Base-by-base conservation (phyloP, 371 early-diverging fungal genomes). In the Amoeboaphelidium occidentale region DNA sequence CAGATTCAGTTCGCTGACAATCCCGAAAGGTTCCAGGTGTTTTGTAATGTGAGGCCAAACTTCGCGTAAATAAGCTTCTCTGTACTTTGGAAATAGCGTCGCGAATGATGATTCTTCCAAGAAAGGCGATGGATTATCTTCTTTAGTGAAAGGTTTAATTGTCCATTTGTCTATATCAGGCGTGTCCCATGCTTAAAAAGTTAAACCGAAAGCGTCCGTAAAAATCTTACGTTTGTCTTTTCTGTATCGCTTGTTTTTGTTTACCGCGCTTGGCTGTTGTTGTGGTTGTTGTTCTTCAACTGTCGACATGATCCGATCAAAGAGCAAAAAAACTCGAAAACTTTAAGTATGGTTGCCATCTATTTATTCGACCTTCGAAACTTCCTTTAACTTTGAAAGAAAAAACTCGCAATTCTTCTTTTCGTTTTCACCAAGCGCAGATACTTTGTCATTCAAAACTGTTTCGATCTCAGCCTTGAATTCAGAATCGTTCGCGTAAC, bases 1-100 rank as follows among this genome's bases (percentile, higher is more conserved):
- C 55, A 90, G 72, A 70, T 98, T 87, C 49, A 99, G 70, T 23
- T 77, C 75, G 68, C 94, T 88, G 1, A 72, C 67, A 47, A 99
- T 70, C 43, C 98, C 98, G 47, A 70, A 72, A 59, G 76, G 76
- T 17, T 89, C 84, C 27, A 97, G 68, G 1, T 81, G 75, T 53
- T 70, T 70, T n/a, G 82, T 91, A 14, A 91, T 79, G 45, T 81
- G 79, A n/a, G 91, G 83, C 88, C 97, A 93, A 23, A 84, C 74
- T 61, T 92, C 86, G 51, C 74, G 72, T 57, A 99, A 67, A 58
- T 98, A 98, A 50, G 74, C 72, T 65, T 97, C 96, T 56, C 97
- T 73, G 73, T 97, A 94, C 68, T 90, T 91, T 14, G 99, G 97
- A 56, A 96, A 99, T 55, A 97, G 67, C 1, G 96, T 91, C 1